Base-by-base conservation (phyloP, 106 monocot genomes). In the Platanthera guangdongensis region DNA sequence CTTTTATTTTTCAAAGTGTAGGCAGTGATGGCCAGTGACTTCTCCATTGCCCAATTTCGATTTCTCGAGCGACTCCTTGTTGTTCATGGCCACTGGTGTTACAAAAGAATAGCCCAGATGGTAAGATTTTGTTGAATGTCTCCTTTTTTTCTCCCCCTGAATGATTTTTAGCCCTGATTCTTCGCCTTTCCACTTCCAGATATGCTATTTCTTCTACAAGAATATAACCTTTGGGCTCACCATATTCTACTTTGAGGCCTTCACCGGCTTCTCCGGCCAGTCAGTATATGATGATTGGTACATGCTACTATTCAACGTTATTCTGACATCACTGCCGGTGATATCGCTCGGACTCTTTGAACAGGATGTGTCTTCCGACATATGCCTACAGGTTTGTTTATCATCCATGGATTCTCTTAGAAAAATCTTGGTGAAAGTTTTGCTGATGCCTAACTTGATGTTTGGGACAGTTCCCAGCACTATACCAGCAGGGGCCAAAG, bases 21-120 rank as follows among this genome's bases (percentile, higher is more conserved):
- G 90, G 95, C 95, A 54, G 95, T 95, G 51, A 95, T 95, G 95
- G 92, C 95, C 16, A 92, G 95, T 71, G 95, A 95, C 73, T 83
- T 95, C 76, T 88, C 95, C 48, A 95, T 95, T 52, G 84, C 91
- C 12, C 94, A 95, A 70, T 95, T 95, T 75, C 82, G 87, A 30
- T 95, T 83, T 79, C 83, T 95, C 14, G 87, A 91, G 63, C 80
- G 84, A 9, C 85, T 95, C 51, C 87, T 95, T 19, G 79, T 95
- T 45, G 94, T 95, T 19, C 94, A 95, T 89, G 94, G 94, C 1
- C 94, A 95, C 51, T 95, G 94, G 94, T 95, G 94, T 67, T 95
- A 95, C 52, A 83, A 85, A 73, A 87, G 94, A 77, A 84, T 95
- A 52, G 71, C 94, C n/a, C 82, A 86, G 50, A 95, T 92, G 92